Percentiles rank a stretch among this genome's conserved stretches.
Evolutionary conservation across 2,329 filamentous ascomycete genomes (phyloP).

Genomic region (Neofusicoccum parvum): DNA sequence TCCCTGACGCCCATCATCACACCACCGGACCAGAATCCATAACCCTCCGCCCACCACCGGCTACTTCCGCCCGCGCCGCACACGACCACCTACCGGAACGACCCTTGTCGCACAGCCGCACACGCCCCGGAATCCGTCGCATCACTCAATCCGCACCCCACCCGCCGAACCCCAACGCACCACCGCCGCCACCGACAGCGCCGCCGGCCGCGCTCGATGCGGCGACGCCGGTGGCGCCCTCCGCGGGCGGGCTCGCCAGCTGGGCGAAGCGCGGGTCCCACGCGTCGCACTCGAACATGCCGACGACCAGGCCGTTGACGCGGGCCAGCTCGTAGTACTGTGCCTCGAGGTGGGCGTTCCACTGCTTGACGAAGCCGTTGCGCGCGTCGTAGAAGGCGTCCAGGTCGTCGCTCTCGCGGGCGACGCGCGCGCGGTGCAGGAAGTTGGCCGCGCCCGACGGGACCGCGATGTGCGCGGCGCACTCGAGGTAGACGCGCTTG

Average conservation of each 20-base stretch:
- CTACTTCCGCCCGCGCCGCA: background rate
- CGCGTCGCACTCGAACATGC: background rate
- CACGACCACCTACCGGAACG: background rate
- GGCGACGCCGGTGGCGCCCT: background rate
- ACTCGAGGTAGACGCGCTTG: conserved; percentile 34
- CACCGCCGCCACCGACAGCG: background rate
- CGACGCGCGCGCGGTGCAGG: conserved; percentile 38
- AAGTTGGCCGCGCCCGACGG: conserved; percentile 26
- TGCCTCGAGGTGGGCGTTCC: conserved; percentile 32
- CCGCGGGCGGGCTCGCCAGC: background rate
- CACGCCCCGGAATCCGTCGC: too few species aligned
- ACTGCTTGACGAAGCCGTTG: conserved; percentile 34
- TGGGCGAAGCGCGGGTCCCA: background rate
- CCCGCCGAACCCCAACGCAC: too few species aligned
- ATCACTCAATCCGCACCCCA: too few species aligned
- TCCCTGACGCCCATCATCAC: too few species aligned
- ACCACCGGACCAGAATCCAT: too few species aligned
- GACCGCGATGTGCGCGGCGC: conserved; percentile 26
- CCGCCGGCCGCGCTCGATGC: background rate
- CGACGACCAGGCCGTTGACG: background rate
- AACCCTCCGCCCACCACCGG: too few species aligned
- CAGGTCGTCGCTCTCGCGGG: conserved; percentile 36
- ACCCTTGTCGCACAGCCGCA: too few species aligned
- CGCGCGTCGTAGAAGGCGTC: conserved; percentile 31
- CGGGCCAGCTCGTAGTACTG: background rate